Evolutionary conservation across 192 early-diverging fungal genomes (phyloP), one percentile per base, ranked within the genome.

Genomic region (Linnemannia hyalina): DNA sequence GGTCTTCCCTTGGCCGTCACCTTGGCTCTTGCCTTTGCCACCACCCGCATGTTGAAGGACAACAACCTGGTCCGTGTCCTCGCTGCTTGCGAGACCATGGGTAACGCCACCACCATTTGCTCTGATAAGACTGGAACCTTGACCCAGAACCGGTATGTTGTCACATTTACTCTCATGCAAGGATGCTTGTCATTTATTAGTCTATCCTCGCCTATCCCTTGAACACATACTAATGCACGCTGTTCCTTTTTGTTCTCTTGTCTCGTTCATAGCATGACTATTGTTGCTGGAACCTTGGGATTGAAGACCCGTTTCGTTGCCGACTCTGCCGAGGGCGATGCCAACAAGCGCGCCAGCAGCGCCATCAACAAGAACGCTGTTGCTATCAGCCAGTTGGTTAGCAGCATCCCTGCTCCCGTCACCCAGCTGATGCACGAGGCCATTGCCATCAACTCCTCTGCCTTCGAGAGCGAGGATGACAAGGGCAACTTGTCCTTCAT

Each of bases 41-140:
- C 98, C n/a, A 93, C 93, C 55, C 91, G 95, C 22, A 99, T 99
- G 98, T 90, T 99, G 77, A 96, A 96, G 74, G 98, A 99, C 90
- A 97, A 98, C 81, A 99, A 99, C 89, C 89, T 99, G 68, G 98
- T 99, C 49, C 95, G 98, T 72, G 94, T 99, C 70, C 92, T 99
- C 22, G 95, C 95, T 54, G 96, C 98, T 11, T 99, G 98, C 87
- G 98, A 99, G 88, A 98, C 97, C 73, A 99, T 99, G 98, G 95
- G 95, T 80, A 98, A 97, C 78, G 98, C 98, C 38, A 99, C 98
- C 32, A 98, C 98, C 8, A 94, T 99, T 55, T 99, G 98, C 90
- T 97, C 97, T 41, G 98, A 99, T 91, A 99, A 99, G 89, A 99
- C 98, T 2, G 98, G 98, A 55, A 99, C 98, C 22, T 89, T 99